Evolutionary conservation across 2,329 filamentous ascomycete genomes (phyloP).

Genomic region (Zymoseptoria pseudotritici): DNA sequence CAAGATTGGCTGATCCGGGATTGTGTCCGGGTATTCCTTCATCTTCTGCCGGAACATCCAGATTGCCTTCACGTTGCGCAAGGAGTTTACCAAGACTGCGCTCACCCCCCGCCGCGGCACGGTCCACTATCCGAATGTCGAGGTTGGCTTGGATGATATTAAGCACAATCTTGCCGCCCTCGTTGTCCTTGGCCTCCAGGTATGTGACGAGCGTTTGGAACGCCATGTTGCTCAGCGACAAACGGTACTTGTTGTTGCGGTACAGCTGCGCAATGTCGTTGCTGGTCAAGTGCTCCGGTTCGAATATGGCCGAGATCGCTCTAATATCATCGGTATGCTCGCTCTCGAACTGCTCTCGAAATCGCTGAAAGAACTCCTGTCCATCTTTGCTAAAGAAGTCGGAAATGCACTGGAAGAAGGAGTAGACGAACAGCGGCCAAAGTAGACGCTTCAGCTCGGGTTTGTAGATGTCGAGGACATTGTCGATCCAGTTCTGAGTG

Average conservation of each 20-base stretch:
- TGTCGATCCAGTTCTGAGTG: constrained; percentile 66
- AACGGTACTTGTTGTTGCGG: constrained; percentile 75
- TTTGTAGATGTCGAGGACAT: constrained; percentile 90
- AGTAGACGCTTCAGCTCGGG: constrained; percentile 80
- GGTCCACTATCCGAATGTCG: constrained; percentile 53
- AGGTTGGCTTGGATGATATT: constrained; percentile 60
- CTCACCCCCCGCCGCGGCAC: constrained; percentile 47
- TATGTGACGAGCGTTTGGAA: constrained; percentile 80
- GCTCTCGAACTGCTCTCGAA: constrained; percentile 63
- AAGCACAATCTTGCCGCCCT: constrained; percentile 71
- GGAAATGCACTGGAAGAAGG: constrained; percentile 70
- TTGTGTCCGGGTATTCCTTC: constrained; percentile 63
- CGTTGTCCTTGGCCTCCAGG: constrained; percentile 75
- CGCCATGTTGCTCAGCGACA: constrained; percentile 80
- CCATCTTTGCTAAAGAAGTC: constrained; percentile 66
- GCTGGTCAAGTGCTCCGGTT: constrained; percentile 70
- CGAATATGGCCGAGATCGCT: constrained; percentile 62
- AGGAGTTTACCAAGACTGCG: constrained; percentile 55
- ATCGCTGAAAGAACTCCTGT: constrained; percentile 62
- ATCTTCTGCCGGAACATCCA: constrained; percentile 57
- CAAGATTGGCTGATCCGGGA: constrained; percentile 55
- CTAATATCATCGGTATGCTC: constrained; percentile 76
- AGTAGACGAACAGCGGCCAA: constrained; percentile 94
- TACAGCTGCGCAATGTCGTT: constrained; percentile 77
- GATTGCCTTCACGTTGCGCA: constrained; percentile 45